Conservation (phyloP, 768 basidiomycete species). For the Podaxis carcinomalis region DNA sequence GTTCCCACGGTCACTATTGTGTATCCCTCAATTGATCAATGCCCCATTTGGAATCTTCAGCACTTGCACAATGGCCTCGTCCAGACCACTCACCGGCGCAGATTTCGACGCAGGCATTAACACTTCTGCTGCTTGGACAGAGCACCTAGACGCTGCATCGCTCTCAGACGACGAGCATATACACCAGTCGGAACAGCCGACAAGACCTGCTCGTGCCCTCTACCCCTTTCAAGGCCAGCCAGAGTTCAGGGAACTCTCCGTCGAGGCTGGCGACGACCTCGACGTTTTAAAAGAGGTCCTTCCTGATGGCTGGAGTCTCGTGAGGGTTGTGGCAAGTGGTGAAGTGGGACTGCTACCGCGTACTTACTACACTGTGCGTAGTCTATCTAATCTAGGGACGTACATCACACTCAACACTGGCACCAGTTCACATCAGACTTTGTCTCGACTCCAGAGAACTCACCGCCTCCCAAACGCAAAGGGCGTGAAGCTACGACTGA, state of each 20-base stretch:
- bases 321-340: constrained; percentile 42
- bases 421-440: constrained; percentile 66
- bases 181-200: constrained; percentile 27
- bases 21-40: background rate
- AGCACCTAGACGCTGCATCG: constrained; percentile 19
- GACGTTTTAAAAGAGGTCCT: constrained; percentile 69
- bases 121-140: constrained; percentile 75
- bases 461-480: constrained; percentile 26
- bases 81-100: constrained; percentile 23
- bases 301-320: constrained; percentile 80
- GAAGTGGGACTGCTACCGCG: constrained; percentile 68
- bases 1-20: background rate
- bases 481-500: constrained; percentile 19
- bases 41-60: background rate
- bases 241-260: constrained; percentile 67
- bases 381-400: background rate
- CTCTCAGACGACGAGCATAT: constrained; percentile 43
- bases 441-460: constrained; percentile 40
- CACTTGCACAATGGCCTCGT: background rate
- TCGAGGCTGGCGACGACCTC: constrained; percentile 67
- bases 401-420: background rate
- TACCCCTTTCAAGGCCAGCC: constrained; percentile 73
- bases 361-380: constrained; percentile 67
- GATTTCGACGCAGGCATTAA: constrained; percentile 79
- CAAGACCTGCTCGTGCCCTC: constrained; percentile 59